phyloP scores from a whole-genome alignment of 1,139 yeast species.

The Yamadazyma friedrichii region DNA sequence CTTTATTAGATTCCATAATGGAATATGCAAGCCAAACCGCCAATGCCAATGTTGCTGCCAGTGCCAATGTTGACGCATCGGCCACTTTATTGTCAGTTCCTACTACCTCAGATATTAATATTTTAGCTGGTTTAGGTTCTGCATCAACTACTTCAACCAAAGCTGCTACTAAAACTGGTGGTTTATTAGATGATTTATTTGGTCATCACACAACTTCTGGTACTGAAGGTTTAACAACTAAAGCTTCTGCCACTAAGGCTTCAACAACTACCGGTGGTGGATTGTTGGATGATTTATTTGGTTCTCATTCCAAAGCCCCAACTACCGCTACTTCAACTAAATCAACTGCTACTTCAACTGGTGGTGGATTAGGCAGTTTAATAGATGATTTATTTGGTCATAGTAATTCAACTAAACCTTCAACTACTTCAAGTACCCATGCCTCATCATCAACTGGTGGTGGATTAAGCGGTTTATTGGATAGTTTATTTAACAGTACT shows the following conservation, averaged over 20 bases:
- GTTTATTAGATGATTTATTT: conserved; percentile 14
- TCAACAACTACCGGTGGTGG: conserved; percentile 15
- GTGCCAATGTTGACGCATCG: conserved; percentile 9
- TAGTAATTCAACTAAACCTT: conserved; percentile 9
- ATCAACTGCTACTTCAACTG: conserved; percentile 14
- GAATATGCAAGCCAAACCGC: conserved; percentile 8
- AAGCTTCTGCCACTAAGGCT: conserved; percentile 9
- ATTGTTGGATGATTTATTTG: conserved; percentile 18
- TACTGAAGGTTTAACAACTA: conserved; percentile 12
- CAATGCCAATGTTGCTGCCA: conserved; percentile 9
- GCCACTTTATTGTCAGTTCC: conserved; percentile 12
- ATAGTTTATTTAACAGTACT: conserved; percentile 14
- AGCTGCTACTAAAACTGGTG: conserved; percentile 13
- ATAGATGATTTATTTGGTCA: conserved; percentile 16
- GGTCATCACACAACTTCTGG: conserved; percentile 13
- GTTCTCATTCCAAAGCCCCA: conserved; percentile 9
- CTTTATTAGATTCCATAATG: conserved; percentile 5
- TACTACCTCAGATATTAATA: not conserved
- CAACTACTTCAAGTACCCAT: conserved; percentile 14
- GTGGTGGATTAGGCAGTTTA: conserved; percentile 11
- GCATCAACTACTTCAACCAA: conserved; percentile 12
- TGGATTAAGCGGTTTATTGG: conserved; percentile 13
- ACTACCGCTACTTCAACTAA: conserved; percentile 15
- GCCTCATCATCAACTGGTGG: conserved; percentile 14
- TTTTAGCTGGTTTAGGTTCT: not conserved